Evolutionary conservation across 1,284 basidiomycete species (phyloP), one percentile per base, ranked within the genome.

Genomic region (Cutaneotrichosporon sp.): DNA sequence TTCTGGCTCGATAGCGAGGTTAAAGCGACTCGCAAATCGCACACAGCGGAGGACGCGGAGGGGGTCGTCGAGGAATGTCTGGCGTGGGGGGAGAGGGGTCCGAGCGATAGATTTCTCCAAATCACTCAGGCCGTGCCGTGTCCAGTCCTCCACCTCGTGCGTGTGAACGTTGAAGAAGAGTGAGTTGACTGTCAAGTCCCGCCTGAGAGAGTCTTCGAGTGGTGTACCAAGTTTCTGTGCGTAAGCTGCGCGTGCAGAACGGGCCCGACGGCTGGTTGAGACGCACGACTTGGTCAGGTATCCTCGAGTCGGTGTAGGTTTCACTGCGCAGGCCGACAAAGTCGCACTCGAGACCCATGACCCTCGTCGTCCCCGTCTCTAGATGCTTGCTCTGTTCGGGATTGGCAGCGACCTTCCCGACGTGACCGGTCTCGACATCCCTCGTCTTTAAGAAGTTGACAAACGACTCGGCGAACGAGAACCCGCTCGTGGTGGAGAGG

Each of bases 311-410:
- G 0, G 90, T 84, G 74, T 98, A 98, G 61, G 88, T 90, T 72
- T 97, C 96, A 57, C 85, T 89, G 53, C 96, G 79, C 43, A 98
- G 78, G 67, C 97, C 97, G 11, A 98, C 96, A 65, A 97, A 87
- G 73, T 99, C 96, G 48, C 98, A 79, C 54, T 92, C 89, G 42
- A 90, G 77, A 3, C 83, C 92, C 45, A 91, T 79, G 24, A 98
- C 78, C 27, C 81, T 83, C 27, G 91, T 87, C n/a, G 87, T 87
- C 0, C 92, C 94, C 0, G 96, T 97, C 75, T 98, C 94, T 31
- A 99, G 80, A 75, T 97, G 96, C 73, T 99, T 99, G 51, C 90
- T 94, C 76, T 98, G 96, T 43, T 94, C 90, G 0, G 96, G 94
- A 66, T 98, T 97, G 57, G 87, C 86, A 49, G 88, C 90, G 54